Percentiles rank a stretch among this genome's conserved stretches.
phyloP scores from a whole-genome alignment of 2,329 filamentous ascomycete genomes.

The Ceratocystis destructans region DNA sequence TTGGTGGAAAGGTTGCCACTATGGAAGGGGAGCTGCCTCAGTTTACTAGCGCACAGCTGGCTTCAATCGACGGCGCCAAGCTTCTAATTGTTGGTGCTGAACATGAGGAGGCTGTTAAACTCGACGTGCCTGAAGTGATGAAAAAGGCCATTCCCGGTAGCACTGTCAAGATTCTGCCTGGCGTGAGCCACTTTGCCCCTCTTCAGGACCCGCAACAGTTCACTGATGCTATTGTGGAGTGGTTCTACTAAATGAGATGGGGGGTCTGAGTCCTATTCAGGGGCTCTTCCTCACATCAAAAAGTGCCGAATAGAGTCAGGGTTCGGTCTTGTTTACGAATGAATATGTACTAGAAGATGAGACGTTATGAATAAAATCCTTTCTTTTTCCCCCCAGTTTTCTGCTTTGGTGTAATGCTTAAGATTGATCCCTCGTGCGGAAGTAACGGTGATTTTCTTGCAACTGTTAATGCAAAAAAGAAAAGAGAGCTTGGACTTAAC shows the following conservation, averaged over 20 bases:
- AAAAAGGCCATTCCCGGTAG: constrained; percentile 29
- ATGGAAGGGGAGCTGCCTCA: constrained; percentile 29
- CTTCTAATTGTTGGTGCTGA: constrained; percentile 26
- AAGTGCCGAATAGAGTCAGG: background rate
- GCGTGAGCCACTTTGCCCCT: constrained; percentile 33
- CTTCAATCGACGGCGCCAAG: constrained; percentile 23
- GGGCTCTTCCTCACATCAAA: background rate
- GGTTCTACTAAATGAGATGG: constrained; percentile 20
- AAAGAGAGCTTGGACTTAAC: background rate
- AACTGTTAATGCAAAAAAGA: background rate
- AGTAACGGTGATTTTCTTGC: background rate
- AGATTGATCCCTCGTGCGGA: no score
- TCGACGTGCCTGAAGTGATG: constrained; percentile 27
- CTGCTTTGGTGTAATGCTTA: background rate
- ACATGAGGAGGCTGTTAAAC: constrained; percentile 30
- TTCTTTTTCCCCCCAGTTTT: no score
- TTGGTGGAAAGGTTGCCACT: constrained; percentile 28
- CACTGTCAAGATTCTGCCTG: constrained; percentile 26
- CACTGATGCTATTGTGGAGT: constrained; percentile 25
- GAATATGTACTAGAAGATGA: background rate
- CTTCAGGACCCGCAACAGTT: constrained; percentile 30
- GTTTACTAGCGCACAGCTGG: constrained; percentile 24
- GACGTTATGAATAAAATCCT: constrained; percentile 1
- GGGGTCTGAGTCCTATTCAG: background rate
- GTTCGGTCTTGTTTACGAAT: background rate